Conservation (phyloP, 1,284 basidiomycete species). For the Leccinum griseonigrum region DNA sequence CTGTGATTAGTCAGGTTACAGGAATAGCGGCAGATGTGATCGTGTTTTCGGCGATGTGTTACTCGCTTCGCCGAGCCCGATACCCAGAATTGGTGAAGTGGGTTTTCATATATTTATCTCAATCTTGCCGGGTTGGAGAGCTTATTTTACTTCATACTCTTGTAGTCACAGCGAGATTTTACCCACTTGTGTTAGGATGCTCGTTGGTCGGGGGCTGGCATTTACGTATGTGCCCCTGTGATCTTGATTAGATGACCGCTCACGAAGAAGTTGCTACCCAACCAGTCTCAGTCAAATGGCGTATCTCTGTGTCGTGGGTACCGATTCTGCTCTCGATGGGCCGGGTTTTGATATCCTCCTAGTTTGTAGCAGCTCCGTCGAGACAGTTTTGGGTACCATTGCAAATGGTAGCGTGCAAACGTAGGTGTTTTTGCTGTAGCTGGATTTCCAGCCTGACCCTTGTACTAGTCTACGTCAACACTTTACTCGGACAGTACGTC, state of each 20-base stretch:
- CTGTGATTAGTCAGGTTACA: constrained; percentile 23
- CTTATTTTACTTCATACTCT: not conserved
- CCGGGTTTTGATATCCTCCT: not conserved
- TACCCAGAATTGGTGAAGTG: constrained; percentile 31
- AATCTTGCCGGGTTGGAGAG: not conserved
- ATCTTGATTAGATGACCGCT: not conserved
- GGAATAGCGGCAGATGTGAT: constrained; percentile 25
- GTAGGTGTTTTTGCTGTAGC: constrained; percentile 18
- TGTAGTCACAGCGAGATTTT: constrained; percentile 19
- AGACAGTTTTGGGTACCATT: constrained; percentile 36
- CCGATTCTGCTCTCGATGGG: not conserved
- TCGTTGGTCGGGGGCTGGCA: constrained; percentile 33
- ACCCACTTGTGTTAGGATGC: constrained; percentile 9
- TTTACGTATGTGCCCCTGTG: constrained; percentile 28
- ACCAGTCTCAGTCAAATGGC: constrained; percentile 26
- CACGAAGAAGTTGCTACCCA: not conserved
- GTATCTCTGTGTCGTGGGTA: constrained; percentile 27
- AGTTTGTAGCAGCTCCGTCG: constrained; percentile 35
- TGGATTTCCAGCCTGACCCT: not conserved
- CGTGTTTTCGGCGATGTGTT: constrained; percentile 28
- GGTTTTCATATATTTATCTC: constrained; percentile 8
- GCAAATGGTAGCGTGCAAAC: constrained; percentile 36
- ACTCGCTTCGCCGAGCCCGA: constrained; percentile 28
- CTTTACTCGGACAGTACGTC: constrained; percentile 29
- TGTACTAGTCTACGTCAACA: constrained; percentile 30